These are phyloP conservation scores for Lactifluus subvellereus DNA, from an alignment of 768 basidiomycete genomes.

Conservation along the genomic window DNA sequence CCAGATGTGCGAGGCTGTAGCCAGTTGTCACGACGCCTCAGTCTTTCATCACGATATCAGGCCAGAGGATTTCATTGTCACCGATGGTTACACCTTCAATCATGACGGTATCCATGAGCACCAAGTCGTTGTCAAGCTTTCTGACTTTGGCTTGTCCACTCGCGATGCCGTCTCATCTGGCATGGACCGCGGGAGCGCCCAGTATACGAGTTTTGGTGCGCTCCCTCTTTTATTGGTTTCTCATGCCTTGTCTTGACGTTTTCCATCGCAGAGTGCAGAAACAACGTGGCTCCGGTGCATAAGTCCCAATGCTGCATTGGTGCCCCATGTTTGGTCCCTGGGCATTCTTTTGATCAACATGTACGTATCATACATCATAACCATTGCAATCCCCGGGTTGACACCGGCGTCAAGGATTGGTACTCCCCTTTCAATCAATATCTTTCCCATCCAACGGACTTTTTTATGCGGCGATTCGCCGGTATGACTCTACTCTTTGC, in stretches of 20 bases:
- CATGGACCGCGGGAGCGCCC: slow-evolving; percentile 84
- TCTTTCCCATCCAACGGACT: slow-evolving; percentile 60
- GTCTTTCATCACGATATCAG: too few relatives aligned
- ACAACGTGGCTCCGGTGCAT: slow-evolving; percentile 89
- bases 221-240: slow-evolving; percentile 9
- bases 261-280: too few relatives aligned
- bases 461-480: too few relatives aligned
- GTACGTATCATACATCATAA: slow-evolving; percentile 26
- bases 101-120: slow-evolving; percentile 59
- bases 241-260: not conserved
- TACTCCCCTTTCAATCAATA: slow-evolving; percentile 80
- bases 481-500: too few relatives aligned
- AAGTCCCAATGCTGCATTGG: slow-evolving; percentile 44
- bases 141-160: too few relatives aligned
- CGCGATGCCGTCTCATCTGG: too few relatives aligned
- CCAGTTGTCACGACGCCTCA: too few relatives aligned
- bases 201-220: slow-evolving; percentile 97
- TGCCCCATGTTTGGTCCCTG: slow-evolving; percentile 83
- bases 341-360: slow-evolving; percentile 99
- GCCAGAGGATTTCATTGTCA: too few relatives aligned
- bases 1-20: slow-evolving; percentile 69
- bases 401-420: slow-evolving; percentile 76
- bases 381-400: slow-evolving; percentile 54
- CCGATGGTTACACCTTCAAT: slow-evolving; percentile 35
- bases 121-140: not conserved